A percentile compares a stretch with the other conserved stretches of the same genome.
These are phyloP conservation scores for Solanum corneliomulleri DNA, from an alignment of 257 asterid species.

Conservation along the genomic window DNA sequence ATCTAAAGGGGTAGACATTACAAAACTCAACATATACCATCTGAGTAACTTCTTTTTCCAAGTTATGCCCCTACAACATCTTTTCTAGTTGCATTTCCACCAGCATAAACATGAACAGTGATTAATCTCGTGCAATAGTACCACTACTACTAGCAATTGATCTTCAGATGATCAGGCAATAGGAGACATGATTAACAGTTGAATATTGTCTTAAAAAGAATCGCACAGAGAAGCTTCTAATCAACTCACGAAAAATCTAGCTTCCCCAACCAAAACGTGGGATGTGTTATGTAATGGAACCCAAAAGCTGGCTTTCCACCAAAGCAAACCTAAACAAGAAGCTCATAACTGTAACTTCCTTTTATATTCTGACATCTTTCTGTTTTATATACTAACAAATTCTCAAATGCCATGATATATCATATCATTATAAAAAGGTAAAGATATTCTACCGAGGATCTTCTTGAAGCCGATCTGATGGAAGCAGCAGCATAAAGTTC, in stretches of 20 bases:
- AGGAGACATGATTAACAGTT: background rate
- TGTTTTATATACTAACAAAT: background rate
- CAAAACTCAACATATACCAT: background rate
- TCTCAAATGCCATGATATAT: background rate
- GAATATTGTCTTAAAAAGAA: background rate
- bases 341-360: background rate
- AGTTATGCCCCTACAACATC: background rate
- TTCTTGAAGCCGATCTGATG: slow-evolving; percentile 95
- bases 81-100: background rate
- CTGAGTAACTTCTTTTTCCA: background rate
- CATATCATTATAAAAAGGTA: background rate
- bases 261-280: background rate
- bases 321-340: background rate
- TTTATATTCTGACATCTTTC: background rate
- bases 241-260: background rate
- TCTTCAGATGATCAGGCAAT: background rate
- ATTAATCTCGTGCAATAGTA: background rate
- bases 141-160: background rate
- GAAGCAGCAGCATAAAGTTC: slow-evolving; percentile 93
- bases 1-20: background rate
- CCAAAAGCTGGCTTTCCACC: background rate
- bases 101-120: background rate
- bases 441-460: slow-evolving; percentile 70
- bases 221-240: background rate
- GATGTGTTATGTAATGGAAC: background rate